These are phyloP conservation scores for Vaccinium darrowii DNA, from an alignment of 148 eudicot genomes.

Conservation along the genomic window DNA sequence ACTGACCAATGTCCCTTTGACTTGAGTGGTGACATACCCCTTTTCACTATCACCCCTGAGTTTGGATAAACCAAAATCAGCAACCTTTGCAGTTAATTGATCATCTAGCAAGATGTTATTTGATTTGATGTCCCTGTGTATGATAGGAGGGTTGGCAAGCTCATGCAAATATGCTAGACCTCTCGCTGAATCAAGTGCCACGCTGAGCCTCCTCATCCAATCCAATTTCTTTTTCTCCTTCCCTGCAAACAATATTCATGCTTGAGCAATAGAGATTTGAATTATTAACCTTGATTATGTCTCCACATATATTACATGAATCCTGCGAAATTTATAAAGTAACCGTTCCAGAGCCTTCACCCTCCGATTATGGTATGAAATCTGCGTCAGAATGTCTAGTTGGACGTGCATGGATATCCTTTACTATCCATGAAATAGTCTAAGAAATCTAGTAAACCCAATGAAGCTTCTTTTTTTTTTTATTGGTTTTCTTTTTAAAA, in stretches of 20 bases:
- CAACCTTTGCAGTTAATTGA: slow-evolving; percentile 38
- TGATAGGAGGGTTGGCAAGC: slow-evolving; percentile 20
- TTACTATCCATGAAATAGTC: neutral
- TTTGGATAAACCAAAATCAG: slow-evolving; percentile 57
- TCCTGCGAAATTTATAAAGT: neutral
- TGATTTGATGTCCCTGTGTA: slow-evolving; percentile 45
- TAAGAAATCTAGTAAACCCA: neutral
- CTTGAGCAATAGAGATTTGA: slow-evolving; percentile 8
- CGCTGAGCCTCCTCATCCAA: slow-evolving; percentile 16
- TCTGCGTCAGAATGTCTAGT: neutral
- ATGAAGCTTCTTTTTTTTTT: too few relatives aligned
- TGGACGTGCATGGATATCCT: neutral
- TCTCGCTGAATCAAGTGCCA: slow-evolving; percentile 19
- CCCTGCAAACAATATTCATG: slow-evolving; percentile 35
- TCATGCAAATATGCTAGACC: slow-evolving; percentile 21
- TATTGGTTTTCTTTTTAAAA: too few relatives aligned
- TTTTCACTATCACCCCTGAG: slow-evolving; percentile 36
- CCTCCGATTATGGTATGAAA: neutral
- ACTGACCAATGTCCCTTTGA: slow-evolving; percentile 65
- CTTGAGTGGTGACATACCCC: slow-evolving; percentile 52
- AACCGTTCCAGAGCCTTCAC: neutral
- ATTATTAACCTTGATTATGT: neutral
- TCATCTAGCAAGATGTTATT: slow-evolving; percentile 40
- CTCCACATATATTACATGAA: neutral
- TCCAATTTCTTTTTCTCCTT: neutral